Evolutionary conservation across 305 asterid genomes (phyloP).

Genomic region (Plantago lanceolata): DNA sequence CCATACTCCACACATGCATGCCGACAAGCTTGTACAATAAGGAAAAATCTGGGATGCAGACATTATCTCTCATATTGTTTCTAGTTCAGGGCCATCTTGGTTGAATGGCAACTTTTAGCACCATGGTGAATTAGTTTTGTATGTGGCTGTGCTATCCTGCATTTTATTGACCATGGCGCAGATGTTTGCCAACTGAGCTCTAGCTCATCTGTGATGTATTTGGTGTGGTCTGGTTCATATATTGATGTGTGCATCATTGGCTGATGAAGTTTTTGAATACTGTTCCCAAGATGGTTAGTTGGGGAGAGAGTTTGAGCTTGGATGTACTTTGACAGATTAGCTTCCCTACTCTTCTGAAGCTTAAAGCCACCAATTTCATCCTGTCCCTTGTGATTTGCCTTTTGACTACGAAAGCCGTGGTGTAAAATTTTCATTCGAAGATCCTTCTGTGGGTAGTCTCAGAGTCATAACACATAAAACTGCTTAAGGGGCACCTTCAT

Average conservation of each 20-base stretch:
- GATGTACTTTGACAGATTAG: slow-evolving; percentile 16
- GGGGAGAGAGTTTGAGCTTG: slow-evolving; percentile 21
- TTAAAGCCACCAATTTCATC: slow-evolving; percentile 16
- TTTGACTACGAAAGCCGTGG: slow-evolving; percentile 12
- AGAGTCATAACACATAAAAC: slow-evolving; percentile 1
- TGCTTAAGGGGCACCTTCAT: slow-evolving; percentile 4
- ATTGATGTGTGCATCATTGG: slow-evolving; percentile 7
- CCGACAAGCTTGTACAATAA: slow-evolving; percentile 8
- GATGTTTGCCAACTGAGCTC: slow-evolving; percentile 19
- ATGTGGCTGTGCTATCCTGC: slow-evolving; percentile 1
- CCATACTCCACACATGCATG: slow-evolving; percentile 7
- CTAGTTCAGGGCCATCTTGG: neutral
- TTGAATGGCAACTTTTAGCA: slow-evolving; percentile 13
- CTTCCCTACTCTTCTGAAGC: slow-evolving; percentile 18
- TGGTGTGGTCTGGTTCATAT: slow-evolving; percentile 25
- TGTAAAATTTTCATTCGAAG: slow-evolving; percentile 16
- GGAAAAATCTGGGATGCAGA: slow-evolving; percentile 9
- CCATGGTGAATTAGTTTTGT: slow-evolving; percentile 8
- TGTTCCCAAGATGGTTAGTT: slow-evolving; percentile 19
- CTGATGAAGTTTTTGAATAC: slow-evolving; percentile 8
- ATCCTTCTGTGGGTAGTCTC: slow-evolving; percentile 10
- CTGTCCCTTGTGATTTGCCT: slow-evolving; percentile 7
- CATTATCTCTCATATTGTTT: no score
- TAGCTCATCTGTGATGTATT: slow-evolving; percentile 19
- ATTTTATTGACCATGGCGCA: neutral